These are phyloP conservation scores for Nidularia pulvinata DNA, from an alignment of 768 basidiomycete genomes.

Conservation along the genomic window DNA sequence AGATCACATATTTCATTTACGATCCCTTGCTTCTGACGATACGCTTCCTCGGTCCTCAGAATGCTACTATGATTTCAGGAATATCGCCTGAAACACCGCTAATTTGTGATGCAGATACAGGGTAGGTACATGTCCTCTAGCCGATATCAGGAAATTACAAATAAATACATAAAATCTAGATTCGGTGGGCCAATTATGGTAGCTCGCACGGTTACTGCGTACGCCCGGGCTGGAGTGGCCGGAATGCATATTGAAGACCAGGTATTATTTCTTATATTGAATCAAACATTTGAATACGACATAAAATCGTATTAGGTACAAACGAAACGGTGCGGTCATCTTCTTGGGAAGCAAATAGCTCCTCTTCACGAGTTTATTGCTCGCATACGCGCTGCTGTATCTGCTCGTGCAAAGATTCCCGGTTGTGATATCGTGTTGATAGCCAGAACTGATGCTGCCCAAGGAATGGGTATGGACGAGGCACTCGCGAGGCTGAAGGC, in stretches of 20 bases:
- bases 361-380: constrained; percentile 46
- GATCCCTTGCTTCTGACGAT: constrained; percentile 1
- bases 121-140: constrained; percentile 20
- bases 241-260: constrained; percentile 59
- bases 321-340: constrained; percentile 55
- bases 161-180: constrained; percentile 12
- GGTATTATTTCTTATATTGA: constrained; percentile 17
- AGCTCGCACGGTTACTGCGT: constrained; percentile 50
- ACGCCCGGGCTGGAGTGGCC: constrained; percentile 48
- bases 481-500: constrained; percentile 44
- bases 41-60: constrained; percentile 10
- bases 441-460: constrained; percentile 52
- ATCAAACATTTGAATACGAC: background rate
- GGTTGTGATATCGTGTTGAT: constrained; percentile 52
- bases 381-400: constrained; percentile 51
- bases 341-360: constrained; percentile 53
- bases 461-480: constrained; percentile 49
- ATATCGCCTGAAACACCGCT: constrained; percentile 44
- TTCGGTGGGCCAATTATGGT: constrained; percentile 58
- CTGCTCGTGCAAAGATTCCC: constrained; percentile 43
- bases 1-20: background rate
- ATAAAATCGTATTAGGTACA: constrained; percentile 17
- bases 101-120: constrained; percentile 59
- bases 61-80: constrained; percentile 48
- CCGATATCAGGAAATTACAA: background rate